These are phyloP conservation scores for Hericium erinaceus DNA, from an alignment of 768 basidiomycete genomes.

Conservation along the genomic window DNA sequence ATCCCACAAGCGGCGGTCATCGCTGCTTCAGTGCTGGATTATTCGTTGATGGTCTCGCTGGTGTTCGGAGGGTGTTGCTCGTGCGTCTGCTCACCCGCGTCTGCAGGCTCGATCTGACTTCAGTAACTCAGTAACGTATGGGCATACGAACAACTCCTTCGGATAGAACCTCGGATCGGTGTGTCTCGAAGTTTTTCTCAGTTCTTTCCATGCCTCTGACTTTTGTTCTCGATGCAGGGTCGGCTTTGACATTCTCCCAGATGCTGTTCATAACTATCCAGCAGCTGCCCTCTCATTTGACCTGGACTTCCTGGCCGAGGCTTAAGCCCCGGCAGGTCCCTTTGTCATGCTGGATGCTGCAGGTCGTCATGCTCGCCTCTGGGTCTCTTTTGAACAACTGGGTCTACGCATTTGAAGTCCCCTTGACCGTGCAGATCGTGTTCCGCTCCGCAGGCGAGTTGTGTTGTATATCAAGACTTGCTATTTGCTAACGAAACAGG, in stretches of 20 bases:
- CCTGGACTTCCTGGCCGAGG: constrained; percentile 32
- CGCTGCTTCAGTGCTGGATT: constrained; percentile 25
- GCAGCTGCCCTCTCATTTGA: constrained; percentile 55
- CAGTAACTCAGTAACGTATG: constrained; percentile 52
- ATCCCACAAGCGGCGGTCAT: constrained; percentile 1
- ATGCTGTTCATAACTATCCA: constrained; percentile 70
- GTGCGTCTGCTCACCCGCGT: constrained; percentile 30
- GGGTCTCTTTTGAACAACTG: constrained; percentile 74
- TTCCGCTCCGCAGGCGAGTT: constrained; percentile 59
- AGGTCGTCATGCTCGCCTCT: constrained; percentile 58
- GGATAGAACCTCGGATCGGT: constrained; percentile 63
- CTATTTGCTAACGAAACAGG: background rate
- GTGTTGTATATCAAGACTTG: constrained; percentile 5
- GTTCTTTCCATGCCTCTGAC: background rate
- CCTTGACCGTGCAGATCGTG: constrained; percentile 72
- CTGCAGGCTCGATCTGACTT: no score
- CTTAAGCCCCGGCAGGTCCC: constrained; percentile 66
- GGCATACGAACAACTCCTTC: constrained; percentile 67
- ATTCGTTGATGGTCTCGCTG: constrained; percentile 39
- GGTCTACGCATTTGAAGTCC: constrained; percentile 70
- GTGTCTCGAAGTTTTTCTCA: constrained; percentile 11
- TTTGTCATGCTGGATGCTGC: constrained; percentile 53
- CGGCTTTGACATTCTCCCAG: constrained; percentile 78
- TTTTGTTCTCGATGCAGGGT: constrained; percentile 33
- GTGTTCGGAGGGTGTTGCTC: constrained; percentile 82